phyloP scores from a whole-genome alignment of 1,284 basidiomycete species.

The Grifola frondosa region DNA sequence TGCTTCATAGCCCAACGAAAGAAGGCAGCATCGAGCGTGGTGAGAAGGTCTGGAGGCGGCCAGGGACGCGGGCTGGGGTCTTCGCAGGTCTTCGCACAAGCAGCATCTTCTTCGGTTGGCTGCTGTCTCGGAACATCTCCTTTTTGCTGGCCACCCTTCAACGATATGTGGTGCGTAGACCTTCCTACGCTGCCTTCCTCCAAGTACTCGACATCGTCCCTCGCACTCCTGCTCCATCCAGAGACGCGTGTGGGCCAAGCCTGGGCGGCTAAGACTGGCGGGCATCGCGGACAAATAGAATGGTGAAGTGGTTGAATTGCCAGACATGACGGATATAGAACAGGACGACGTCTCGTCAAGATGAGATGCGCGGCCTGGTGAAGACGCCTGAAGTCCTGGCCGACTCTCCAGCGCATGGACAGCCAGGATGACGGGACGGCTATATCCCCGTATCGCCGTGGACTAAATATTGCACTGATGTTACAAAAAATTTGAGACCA shows the following conservation, averaged over 20 bases:
- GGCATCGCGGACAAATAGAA: slow-evolving; percentile 18
- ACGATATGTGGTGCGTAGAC: too few species aligned
- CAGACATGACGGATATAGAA: slow-evolving; percentile 13
- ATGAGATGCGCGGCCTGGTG: slow-evolving; percentile 37
- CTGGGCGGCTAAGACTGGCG: slow-evolving; percentile 21
- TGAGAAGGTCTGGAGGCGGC: slow-evolving; percentile 11
- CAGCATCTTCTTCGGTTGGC: too few species aligned
- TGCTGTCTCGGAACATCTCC: too few species aligned
- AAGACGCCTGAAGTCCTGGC: slow-evolving; percentile 54
- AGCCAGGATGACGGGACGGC: slow-evolving; percentile 45
- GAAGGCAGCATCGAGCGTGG: slow-evolving; percentile 13
- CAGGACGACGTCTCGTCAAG: slow-evolving; percentile 15
- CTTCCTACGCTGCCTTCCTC: too few species aligned
- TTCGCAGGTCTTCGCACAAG: too few species aligned
- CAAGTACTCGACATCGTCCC: too few species aligned
- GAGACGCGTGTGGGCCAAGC: background rate
- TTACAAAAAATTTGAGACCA: too few species aligned
- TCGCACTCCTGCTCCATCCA: background rate
- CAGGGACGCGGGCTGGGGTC: background rate
- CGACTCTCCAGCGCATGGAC: slow-evolving; percentile 71
- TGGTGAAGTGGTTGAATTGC: slow-evolving; percentile 18
- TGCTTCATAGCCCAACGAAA: slow-evolving; percentile 1
- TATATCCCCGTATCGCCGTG: slow-evolving; percentile 33
- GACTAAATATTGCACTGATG: slow-evolving; percentile 12
- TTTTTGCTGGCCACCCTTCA: too few species aligned